Conservation (phyloP, 2,329 filamentous ascomycete genomes). For the Pestalotiopsis fici region DNA sequence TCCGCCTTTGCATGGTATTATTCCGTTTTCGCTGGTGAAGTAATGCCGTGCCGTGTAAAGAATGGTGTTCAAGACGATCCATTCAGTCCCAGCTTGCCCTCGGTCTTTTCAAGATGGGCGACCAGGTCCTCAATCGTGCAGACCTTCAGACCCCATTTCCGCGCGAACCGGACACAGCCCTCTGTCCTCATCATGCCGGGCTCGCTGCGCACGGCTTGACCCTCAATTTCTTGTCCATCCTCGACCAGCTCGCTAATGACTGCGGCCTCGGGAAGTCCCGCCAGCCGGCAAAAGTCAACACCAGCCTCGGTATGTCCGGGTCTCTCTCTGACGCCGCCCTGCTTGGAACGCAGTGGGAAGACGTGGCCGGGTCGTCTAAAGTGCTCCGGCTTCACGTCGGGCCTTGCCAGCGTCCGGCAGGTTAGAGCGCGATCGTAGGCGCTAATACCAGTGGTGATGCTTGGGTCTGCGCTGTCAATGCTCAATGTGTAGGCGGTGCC, state of each 20-base stretch:
- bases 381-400: slow-evolving; percentile 52
- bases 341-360: slow-evolving; percentile 76
- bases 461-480: slow-evolving; percentile 74
- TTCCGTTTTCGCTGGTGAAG: background rate
- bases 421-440: slow-evolving; percentile 85
- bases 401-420: slow-evolving; percentile 75
- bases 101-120: slow-evolving; percentile 73
- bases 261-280: slow-evolving; percentile 74
- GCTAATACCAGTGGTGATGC: slow-evolving; percentile 85
- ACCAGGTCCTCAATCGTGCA: slow-evolving; percentile 95
- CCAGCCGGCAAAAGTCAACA: slow-evolving; percentile 83
- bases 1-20: background rate
- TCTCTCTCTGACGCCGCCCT: slow-evolving; percentile 79
- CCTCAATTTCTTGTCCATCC: slow-evolving; percentile 73
- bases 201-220: slow-evolving; percentile 63
- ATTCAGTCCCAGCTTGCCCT: slow-evolving; percentile 59
- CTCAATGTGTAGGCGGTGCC: slow-evolving; percentile 92
- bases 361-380: slow-evolving; percentile 89
- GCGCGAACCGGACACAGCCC: slow-evolving; percentile 84
- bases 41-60: background rate
- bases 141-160: slow-evolving; percentile 85
- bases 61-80: slow-evolving; percentile 27
- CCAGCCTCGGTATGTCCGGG: slow-evolving; percentile 92
- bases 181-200: slow-evolving; percentile 93
- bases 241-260: slow-evolving; percentile 93